Percentiles rank a stretch among this genome's conserved stretches.
These are phyloP conservation scores for Chlamydomonas incerta DNA, from an alignment of 139 green algal genomes.

Conservation along the genomic window DNA sequence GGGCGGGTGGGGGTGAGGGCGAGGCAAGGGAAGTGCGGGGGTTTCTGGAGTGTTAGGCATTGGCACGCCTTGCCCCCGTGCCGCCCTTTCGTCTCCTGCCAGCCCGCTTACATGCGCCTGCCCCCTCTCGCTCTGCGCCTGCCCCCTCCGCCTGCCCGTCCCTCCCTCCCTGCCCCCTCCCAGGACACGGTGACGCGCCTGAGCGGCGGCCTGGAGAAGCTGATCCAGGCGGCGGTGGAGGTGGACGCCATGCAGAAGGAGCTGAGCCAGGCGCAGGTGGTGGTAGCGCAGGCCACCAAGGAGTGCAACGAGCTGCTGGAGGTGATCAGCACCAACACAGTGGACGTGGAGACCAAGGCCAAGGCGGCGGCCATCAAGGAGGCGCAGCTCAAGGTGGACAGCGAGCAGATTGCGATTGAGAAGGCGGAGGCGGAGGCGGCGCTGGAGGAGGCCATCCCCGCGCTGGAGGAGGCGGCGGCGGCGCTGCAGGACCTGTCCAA, in stretches of 20 bases:
- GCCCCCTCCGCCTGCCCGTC: too few relatives aligned
- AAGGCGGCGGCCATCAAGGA: constrained; percentile 80
- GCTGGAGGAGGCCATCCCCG: constrained; percentile 87
- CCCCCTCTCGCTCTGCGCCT: too few relatives aligned
- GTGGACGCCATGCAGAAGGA: constrained; percentile 89
- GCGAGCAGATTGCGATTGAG: constrained; percentile 71
- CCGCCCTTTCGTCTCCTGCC: too few relatives aligned
- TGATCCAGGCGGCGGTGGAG: constrained; percentile 86
- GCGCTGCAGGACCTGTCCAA: constrained; percentile 88
- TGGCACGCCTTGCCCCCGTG: too few relatives aligned
- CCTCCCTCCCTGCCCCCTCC: too few relatives aligned
- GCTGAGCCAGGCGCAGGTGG: constrained; percentile 82
- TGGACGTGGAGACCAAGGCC: constrained; percentile 84
- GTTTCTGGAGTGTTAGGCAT: too few relatives aligned
- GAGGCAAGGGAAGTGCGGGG: too few relatives aligned
- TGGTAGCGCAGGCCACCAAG: constrained; percentile 86
- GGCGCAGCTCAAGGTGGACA: constrained; percentile 75
- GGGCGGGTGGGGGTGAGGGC: too few relatives aligned
- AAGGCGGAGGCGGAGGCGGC: constrained; percentile 90
- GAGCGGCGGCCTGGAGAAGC: constrained; percentile 84
- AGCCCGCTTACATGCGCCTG: too few relatives aligned
- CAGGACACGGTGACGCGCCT: constrained; percentile 72
- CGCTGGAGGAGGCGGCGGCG: constrained; percentile 85
- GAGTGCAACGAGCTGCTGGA: constrained; percentile 87
- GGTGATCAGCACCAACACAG: constrained; percentile 79